Evolutionary conservation across 192 early-diverging fungal genomes (phyloP), one percentile per base, ranked within the genome.

Genomic region (Backusella psychrophila): DNA sequence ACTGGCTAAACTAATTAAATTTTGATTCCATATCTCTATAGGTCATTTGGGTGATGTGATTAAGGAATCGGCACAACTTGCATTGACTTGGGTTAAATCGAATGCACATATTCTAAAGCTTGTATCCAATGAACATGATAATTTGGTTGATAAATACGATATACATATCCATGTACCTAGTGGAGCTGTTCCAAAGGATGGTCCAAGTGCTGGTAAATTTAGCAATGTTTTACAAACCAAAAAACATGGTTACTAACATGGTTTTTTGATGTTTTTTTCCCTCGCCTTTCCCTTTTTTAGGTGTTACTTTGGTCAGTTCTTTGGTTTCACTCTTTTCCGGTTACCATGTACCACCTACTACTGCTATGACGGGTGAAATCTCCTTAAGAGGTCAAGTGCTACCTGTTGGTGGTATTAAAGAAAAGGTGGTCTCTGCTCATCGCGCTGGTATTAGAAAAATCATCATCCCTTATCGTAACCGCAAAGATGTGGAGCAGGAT

Each of bases 321-420:
- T 80, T 96, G 21, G 90, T 96, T 1, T 95, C 94, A 19, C 84
- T 96, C 67, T 88, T 93, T 71, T 86, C 86, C 5, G 84, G 83
- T 35, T 74, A 79, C 44, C 80, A 83, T 39, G 90, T 95, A 1
- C 85, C 82, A 41, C 75, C 78, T 9, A 85, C 84, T 19, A 85
- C 85, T 5, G 91, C 90, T 23, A 96, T 95, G 95, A 96, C 95
- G 0, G 95, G 95, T 56, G 95, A 96, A 79, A 89, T 96, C 63
- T 93, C 95, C 1, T 83, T 96, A 9, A 88, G 91, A 23, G 95
- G 95, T 6, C 84, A 91, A 49, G 94, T 96, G 4, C 81, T 93
- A 56, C 91, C 92, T 44, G 92, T 96, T 6, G 95, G 95, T 0
- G 95, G 95, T 35, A 90, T 96, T 75, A 94, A 94, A 79, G 95